Conservation (phyloP, 1,284 basidiomycete species). For the Ustanciosporium gigantosporum region DNA sequence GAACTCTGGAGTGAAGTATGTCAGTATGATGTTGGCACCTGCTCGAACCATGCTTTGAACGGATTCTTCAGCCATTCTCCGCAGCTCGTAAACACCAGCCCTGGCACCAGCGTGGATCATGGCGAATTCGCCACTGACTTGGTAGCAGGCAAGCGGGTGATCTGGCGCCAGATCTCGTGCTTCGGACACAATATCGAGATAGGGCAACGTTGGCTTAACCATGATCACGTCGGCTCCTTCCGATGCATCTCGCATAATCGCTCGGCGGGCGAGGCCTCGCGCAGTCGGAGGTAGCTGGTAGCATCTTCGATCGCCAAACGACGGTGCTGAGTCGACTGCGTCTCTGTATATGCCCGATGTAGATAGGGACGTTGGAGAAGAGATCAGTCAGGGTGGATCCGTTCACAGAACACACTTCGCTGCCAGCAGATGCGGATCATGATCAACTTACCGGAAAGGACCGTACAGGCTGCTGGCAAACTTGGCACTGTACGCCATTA, state of each 20-base stretch:
- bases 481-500: constrained; percentile 99
- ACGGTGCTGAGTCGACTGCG: constrained; percentile 90
- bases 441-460: constrained; percentile 87
- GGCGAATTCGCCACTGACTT: constrained; percentile 79
- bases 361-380: neutral
- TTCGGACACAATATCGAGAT: constrained; percentile 93
- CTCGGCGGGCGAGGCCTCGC: constrained; percentile 86
- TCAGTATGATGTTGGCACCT: constrained; percentile 84
- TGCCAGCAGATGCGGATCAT: too few relatives aligned
- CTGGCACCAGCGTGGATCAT: constrained; percentile 92
- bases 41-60: constrained; percentile 87
- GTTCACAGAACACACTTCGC: too few relatives aligned
- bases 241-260: constrained; percentile 82
- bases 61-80: constrained; percentile 90
- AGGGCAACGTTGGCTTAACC: constrained; percentile 95
- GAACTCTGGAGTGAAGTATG: constrained; percentile 94
- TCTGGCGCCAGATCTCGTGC: constrained; percentile 80
- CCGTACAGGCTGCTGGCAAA: constrained; percentile 96
- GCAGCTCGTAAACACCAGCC: constrained; percentile 89
- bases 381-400: too few relatives aligned
- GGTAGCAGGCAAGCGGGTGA: constrained; percentile 88
- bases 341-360: too few relatives aligned
- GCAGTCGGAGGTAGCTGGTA: constrained; percentile 91
- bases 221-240: constrained; percentile 99
- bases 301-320: constrained; percentile 93